A percentile compares a stretch with the other conserved stretches of the same genome.
Conservation (phyloP, 345 rosid genomes). For the Heritiera fomes region DNA sequence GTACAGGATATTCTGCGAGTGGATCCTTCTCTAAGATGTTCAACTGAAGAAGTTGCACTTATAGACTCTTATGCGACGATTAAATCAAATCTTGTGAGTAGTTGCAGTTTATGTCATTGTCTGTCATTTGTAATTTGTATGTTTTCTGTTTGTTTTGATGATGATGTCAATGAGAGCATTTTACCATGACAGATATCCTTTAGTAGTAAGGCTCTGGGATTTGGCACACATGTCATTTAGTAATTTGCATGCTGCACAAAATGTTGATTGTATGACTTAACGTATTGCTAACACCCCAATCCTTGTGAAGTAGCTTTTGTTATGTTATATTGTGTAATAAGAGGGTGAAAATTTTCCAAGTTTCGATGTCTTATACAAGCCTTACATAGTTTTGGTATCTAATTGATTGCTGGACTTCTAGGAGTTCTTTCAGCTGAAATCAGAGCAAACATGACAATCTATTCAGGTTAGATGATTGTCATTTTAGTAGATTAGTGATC, state of each 20-base stretch:
- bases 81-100: constrained; percentile 76
- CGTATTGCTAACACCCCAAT: neutral
- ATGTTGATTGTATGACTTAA: neutral
- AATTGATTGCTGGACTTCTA: neutral
- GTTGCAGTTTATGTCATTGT: constrained; percentile 6
- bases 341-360: neutral
- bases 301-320: neutral
- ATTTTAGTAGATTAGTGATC: neutral
- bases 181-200: neutral
- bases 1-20: constrained; percentile 65
- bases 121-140: neutral
- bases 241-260: neutral
- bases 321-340: constrained; percentile 3
- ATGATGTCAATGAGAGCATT: neutral
- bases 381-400: too few relatives aligned
- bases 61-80: constrained; percentile 70
- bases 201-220: neutral
- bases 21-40: constrained; percentile 63
- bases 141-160: constrained; percentile 1
- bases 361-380: neutral
- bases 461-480: neutral
- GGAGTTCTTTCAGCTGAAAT: neutral
- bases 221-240: neutral
- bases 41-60: constrained; percentile 68
- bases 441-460: neutral